phyloP scores from a whole-genome alignment of 306 rosid species.

The Canavalia ensiformis region DNA sequence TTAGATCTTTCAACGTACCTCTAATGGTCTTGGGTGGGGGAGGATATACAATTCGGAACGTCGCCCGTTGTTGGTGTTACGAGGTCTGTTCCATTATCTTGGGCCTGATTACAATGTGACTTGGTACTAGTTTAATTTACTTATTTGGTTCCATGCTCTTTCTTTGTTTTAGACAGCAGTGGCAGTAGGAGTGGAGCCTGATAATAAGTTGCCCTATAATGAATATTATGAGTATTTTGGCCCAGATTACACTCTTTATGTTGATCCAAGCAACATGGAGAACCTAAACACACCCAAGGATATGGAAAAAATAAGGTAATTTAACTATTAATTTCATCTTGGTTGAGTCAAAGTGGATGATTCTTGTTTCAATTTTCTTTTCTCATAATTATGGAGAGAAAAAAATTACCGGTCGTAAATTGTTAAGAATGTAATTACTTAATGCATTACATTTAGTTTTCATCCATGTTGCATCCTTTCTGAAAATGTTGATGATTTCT shows the following conservation, averaged over 20 bases:
- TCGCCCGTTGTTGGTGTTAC: conserved; percentile 98
- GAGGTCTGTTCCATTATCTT: conserved; percentile 64
- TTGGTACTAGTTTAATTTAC: conserved; percentile 24
- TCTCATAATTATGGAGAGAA: conserved; percentile 16
- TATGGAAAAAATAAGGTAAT: conserved; percentile 85
- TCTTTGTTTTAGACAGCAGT: conserved; percentile 80
- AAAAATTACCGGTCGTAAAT: not conserved
- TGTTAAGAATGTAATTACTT: not conserved
- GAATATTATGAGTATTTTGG: conserved; percentile 94
- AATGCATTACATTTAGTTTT: conserved; percentile 30
- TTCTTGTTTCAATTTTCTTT: conserved; percentile 17
- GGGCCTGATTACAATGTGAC: conserved; percentile 28
- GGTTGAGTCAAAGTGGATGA: conserved; percentile 3
- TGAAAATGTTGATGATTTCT: not conserved
- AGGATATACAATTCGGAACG: conserved; percentile 91
- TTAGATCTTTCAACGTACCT: conserved; percentile 88
- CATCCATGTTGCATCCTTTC: conserved; percentile 25
- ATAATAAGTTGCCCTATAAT: conserved; percentile 84
- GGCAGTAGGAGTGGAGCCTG: conserved; percentile 95
- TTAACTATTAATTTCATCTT: conserved; percentile 21
- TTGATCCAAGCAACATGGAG: conserved; percentile 84
- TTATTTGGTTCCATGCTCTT: conserved; percentile 41
- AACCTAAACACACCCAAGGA: conserved; percentile 83
- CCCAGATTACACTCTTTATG: conserved; percentile 84
- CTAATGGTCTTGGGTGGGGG: conserved; percentile 94